Evolutionary conservation across 2,329 filamentous ascomycete genomes (phyloP), one percentile per base, ranked within the genome.

Genomic region (Neofusicoccum ribis): DNA sequence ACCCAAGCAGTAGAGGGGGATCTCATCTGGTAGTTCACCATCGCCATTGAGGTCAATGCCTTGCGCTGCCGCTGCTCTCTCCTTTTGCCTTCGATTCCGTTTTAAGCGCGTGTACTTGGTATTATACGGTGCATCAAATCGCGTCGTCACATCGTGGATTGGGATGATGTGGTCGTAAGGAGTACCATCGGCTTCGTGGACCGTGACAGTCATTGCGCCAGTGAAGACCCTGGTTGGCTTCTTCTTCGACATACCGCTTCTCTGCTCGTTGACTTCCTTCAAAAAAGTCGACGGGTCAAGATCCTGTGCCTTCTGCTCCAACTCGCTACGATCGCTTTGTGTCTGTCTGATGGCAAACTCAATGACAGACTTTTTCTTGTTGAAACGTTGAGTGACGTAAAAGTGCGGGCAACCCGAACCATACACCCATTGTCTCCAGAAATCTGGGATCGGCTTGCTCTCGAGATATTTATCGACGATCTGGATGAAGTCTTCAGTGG

Each of bases 71-170:
- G 85, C 85, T 23, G 86, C 88, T 67, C 91, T 88, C 75, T 96
- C 92, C 75, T 93, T 93, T 75, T 94, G 88, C 37, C 91, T 84
- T 50, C 90, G 87, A 66, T 91, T 97, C 52, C 93, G 85, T 82
- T 99, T 99, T 2, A 99, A 84, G 8, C 96, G 89, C 81, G 98
- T 99, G 81, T 99, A 99, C 76, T 99, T 99, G 0, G 95, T 99
- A 72, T 98, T 98, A 79, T 99, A 99, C 0, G 94, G 93, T 67
- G 99, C 97, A 68, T 97, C 93, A 66, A 98, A 91, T 74, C 90
- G 92, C 2, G 91, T 91, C 14, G 88, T 86, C 34, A 90, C 89
- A 70, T 97, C 93, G 67, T 93, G 93, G 74, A 99, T 96, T 72
- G 97, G 92, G 37, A 98, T 89, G 68, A 97, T 97, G 74, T 99